These are phyloP conservation scores for Phyllostachys edulis DNA, from an alignment of 176 grass and related monocot genomes.

Conservation along the genomic window DNA sequence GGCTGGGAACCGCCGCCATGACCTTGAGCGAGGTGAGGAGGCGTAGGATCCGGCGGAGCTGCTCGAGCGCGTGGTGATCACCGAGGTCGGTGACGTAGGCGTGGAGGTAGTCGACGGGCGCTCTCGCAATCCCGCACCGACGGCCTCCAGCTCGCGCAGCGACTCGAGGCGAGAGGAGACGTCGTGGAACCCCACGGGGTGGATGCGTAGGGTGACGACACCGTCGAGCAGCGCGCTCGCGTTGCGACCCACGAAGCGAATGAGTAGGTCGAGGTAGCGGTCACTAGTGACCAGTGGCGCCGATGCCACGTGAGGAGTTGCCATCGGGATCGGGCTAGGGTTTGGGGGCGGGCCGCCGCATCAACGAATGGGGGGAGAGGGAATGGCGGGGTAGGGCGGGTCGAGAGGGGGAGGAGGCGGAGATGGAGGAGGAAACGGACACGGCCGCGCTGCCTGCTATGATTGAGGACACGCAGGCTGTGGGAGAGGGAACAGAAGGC, in stretches of 20 bases:
- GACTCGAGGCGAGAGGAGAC: constrained; percentile 91
- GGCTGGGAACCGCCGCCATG: no score
- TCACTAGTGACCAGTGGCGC: no score
- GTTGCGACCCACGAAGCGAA: constrained; percentile 64
- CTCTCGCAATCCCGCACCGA: constrained; percentile 64
- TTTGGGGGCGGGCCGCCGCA: constrained; percentile 26
- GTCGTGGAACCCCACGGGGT: constrained; percentile 88
- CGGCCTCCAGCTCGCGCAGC: constrained; percentile 90
- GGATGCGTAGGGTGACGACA: constrained; percentile 75
- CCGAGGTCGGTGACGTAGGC: constrained; percentile 92
- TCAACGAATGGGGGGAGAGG: constrained; percentile 13
- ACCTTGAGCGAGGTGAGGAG: constrained; percentile 88
- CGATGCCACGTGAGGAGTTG: constrained; percentile 16
- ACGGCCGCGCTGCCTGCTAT: constrained; percentile 38
- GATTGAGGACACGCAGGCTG: constrained; percentile 23
- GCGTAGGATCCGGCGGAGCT: constrained; percentile 78
- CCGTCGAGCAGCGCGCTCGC: constrained; percentile 80
- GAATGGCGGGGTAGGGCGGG: neutral
- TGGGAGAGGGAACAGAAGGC: neutral
- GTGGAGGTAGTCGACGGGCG: constrained; percentile 95
- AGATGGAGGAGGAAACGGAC: constrained; percentile 39
- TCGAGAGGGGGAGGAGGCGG: no score
- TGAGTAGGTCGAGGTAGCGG: constrained; percentile 79
- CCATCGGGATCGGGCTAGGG: constrained; percentile 56
- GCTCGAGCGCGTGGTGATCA: constrained; percentile 93